Conservation (phyloP, 495 filamentous ascomycete genomes). For the Xylaria nigripes region DNA sequence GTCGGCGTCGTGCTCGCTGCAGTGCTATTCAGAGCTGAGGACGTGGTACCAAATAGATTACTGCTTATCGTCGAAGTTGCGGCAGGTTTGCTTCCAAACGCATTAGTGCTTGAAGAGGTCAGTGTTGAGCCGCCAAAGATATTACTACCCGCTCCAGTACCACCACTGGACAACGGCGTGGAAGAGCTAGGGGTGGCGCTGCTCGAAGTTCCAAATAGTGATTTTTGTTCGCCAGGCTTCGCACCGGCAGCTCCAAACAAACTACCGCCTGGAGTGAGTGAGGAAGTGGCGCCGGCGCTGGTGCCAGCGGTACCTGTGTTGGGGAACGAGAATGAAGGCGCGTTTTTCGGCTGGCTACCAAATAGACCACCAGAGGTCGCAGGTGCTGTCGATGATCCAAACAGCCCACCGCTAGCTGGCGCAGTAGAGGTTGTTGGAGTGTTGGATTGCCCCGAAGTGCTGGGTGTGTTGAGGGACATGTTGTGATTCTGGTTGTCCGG, state of each 20-base stretch:
- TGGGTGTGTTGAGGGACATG: slow-evolving; percentile 29
- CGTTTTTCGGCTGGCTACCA: slow-evolving; percentile 14
- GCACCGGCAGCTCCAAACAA: slow-evolving; percentile 44
- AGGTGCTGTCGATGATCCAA: slow-evolving; percentile 25
- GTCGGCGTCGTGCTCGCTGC: slow-evolving; percentile 34
- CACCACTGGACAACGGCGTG: slow-evolving; percentile 25
- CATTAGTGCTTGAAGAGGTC: slow-evolving; percentile 9
- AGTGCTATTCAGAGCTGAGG: slow-evolving; percentile 22
- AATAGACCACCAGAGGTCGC: slow-evolving; percentile 15
- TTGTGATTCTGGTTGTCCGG: slow-evolving; percentile 1
- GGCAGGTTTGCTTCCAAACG: slow-evolving; percentile 21
- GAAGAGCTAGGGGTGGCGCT: slow-evolving; percentile 19
- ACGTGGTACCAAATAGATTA: slow-evolving; percentile 32
- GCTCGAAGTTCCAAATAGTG: slow-evolving; percentile 27
- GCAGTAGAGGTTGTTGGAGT: slow-evolving; percentile 34
- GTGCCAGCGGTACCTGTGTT: slow-evolving; percentile 13
- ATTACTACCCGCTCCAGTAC: slow-evolving; percentile 18
- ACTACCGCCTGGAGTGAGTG: slow-evolving; percentile 21
- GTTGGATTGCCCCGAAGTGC: slow-evolving; percentile 29
- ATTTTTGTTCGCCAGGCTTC: slow-evolving; percentile 23
- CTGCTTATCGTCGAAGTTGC: slow-evolving; percentile 13
- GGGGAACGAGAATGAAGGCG: slow-evolving; percentile 39
- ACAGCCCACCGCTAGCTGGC: slow-evolving; percentile 31
- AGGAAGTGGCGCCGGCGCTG: slow-evolving; percentile 16
- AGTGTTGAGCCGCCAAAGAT: slow-evolving; percentile 29